Conservation (phyloP, 2,329 filamentous ascomycete species). For the Coleophoma cylindrospora region DNA sequence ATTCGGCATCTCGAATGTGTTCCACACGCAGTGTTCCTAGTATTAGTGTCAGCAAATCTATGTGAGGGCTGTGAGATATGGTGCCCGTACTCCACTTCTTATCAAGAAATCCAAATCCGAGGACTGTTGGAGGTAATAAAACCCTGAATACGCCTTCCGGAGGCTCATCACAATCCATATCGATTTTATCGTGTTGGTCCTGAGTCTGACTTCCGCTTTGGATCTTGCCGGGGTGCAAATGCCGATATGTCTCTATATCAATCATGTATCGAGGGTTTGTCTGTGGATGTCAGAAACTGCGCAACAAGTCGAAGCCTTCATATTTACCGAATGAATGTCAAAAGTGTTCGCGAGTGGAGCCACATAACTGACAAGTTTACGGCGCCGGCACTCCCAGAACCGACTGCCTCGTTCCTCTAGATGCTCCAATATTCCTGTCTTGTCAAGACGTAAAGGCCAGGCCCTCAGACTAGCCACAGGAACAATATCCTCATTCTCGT, state of each 20-base stretch:
- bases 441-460: no score
- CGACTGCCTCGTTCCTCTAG: no score
- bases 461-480: no score
- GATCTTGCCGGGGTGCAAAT: background rate
- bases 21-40: constrained; percentile 1
- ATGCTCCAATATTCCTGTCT: no score
- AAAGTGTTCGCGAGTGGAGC: no score
- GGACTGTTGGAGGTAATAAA: background rate
- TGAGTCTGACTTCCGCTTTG: no score
- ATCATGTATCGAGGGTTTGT: background rate
- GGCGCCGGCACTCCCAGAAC: no score
- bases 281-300: background rate
- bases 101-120: background rate
- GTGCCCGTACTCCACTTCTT: background rate
- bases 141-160: background rate
- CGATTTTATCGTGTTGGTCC: background rate
- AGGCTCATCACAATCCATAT: background rate
- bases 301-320: no score
- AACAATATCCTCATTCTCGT: no score
- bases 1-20: constrained; percentile 8
- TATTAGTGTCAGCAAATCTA: background rate
- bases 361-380: no score
- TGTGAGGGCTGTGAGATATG: background rate
- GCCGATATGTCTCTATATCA: background rate
- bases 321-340: no score